Evolutionary conservation across 306 rosid species (phyloP), one percentile per base, ranked within the genome.

Genomic region (Quillaja saponaria): DNA sequence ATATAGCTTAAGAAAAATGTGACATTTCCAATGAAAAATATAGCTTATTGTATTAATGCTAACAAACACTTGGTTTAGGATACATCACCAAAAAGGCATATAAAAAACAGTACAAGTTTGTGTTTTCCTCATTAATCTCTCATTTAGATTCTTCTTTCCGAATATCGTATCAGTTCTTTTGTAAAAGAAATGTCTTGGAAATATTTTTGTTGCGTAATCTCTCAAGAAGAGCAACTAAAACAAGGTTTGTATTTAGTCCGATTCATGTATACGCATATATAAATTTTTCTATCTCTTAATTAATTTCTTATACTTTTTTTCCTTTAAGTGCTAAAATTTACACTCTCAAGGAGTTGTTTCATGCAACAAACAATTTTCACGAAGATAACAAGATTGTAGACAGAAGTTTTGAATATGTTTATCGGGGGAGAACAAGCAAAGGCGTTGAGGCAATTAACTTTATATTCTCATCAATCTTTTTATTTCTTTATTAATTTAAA

Each of bases 381-480:
- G 77, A 84, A 61, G 87, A 88, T 8, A 82, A 82, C 79, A 88
- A 86, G 73, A 92, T 91, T 11, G 98, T 96, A 34, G 98, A 91
- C 42, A 96, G 98, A 42, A 92, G 96, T 13, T 91, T 91, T 55
- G 98, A 96, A 71, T 88, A 95, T 51, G 96, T 88, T 61, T 86
- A 84, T 75, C 77, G 85, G 83, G 96, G 92, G 49, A 82, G 76
- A 67, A 86, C 96, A 62, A 82, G 83, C 61, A 85, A 86, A 81
- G 95, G 90, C 45, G 80, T 79, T 6, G 90, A 86, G 82, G 96
- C 61, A 78, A 71, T 71, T 34, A n/a, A n/a, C n/a, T n/a, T n/a
- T n/a, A n/a, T n/a, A 69, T 47, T 49, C 70, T 70, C 15, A 0
- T 41, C 13, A 25, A 33, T 6, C 3, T 5, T 48, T 44, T 31